These are phyloP conservation scores for Mycena leptocephala DNA, from an alignment of 768 basidiomycete genomes.

Conservation along the genomic window DNA sequence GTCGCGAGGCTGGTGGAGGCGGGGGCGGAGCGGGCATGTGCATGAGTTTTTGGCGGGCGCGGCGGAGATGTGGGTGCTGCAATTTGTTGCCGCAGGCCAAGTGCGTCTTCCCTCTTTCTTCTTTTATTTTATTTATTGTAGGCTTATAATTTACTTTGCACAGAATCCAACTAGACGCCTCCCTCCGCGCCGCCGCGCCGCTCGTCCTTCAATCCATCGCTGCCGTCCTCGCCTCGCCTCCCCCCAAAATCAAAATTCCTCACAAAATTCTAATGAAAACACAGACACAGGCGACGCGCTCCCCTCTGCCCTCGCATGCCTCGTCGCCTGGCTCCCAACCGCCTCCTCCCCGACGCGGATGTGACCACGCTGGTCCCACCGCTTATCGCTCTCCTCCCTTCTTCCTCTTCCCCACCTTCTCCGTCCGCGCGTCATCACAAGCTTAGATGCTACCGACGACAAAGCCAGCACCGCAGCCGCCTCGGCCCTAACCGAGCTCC, in stretches of 20 bases:
- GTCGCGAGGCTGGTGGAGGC: no score
- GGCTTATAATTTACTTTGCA: not conserved
- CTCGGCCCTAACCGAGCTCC: slow-evolving; percentile 84
- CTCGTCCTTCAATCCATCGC: slow-evolving; percentile 83
- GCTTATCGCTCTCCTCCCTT: no score
- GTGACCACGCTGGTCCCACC: slow-evolving; percentile 77
- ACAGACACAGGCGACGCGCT: not conserved
- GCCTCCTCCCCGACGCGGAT: slow-evolving; percentile 64
- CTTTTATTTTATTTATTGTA: not conserved
- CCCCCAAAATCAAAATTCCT: no score
- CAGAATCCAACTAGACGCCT: slow-evolving; percentile 67
- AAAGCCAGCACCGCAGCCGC: slow-evolving; percentile 73
- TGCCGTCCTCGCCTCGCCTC: no score
- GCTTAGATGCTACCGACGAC: not conserved
- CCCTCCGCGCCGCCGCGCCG: slow-evolving; percentile 77
- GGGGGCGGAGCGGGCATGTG: not conserved
- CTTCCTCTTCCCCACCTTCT: no score
- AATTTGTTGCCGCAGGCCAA: no score
- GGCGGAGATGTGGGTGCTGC: no score
- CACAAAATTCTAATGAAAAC: no score
- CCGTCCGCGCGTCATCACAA: no score
- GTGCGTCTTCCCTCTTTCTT: not conserved
- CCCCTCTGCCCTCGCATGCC: not conserved
- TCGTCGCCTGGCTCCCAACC: not conserved
- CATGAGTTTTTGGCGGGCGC: not conserved